Evolutionary conservation across 306 rosid species (phyloP), one percentile per base, ranked within the genome.

Genomic region (Dicorynia guianensis): DNA sequence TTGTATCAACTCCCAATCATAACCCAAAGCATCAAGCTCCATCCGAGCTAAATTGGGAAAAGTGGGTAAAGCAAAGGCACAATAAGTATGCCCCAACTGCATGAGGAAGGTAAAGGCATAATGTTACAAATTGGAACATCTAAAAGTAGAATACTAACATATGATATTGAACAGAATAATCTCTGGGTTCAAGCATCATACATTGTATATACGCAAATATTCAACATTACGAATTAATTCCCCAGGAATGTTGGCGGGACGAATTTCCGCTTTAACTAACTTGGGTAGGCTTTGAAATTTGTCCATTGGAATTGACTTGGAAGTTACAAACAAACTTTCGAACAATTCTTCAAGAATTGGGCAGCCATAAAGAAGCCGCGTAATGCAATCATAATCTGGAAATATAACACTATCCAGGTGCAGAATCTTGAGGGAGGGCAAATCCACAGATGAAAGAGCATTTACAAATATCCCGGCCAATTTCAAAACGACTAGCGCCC

Each of bases 261-360:
- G n/a, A n/a, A n/a, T n/a, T n/a, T n/a, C 30, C 30, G 30, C 30
- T 25, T 25, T 25, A 25, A 25, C 30, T 2, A 25, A 25, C 30
- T 25, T 25, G 30, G 30, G 30, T 25, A 25, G 2, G 30, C 30
- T 25, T 25, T 25, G 30, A 25, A 1, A 25, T 25, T 25, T 1
- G 30, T 25, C 30, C 30, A 25, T 25, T 25, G 30, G 30, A 25
- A 25, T 1, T 1, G 30, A 25, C 1, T 2, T 25, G 2, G 30
- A 25, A 1, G 2, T 25, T 25, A 25, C 30, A 1, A 2, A 25
- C 1, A 25, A 25, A 25, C 30, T 25, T 25, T 1, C 30, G 30
- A 25, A 2, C 30, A 79, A 55, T 14, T 43, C 67, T 20, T 79
- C 78, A 3, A 79, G 78, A 43, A 48, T 6, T 0, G 82, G 82